Evolutionary conservation across 768 basidiomycete species (phyloP).

Genomic region (Royoungia palumana): DNA sequence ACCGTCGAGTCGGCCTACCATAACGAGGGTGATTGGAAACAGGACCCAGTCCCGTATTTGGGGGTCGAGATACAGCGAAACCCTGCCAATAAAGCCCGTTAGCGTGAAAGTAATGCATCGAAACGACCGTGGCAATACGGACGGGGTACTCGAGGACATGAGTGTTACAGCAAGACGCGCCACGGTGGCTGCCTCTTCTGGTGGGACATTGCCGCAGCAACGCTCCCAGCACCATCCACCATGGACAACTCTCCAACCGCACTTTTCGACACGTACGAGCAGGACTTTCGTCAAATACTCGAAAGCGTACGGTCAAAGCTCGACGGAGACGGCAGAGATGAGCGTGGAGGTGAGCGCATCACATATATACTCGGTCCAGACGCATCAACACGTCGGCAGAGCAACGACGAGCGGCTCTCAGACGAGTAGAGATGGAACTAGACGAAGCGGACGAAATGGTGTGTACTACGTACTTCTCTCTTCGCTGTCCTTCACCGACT

Average conservation of each 20-base stretch:
- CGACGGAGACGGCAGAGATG: slow-evolving; percentile 61
- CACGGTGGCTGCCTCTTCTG: slow-evolving; percentile 23
- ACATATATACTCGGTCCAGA: not conserved
- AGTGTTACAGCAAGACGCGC: slow-evolving; percentile 12
- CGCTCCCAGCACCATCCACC: slow-evolving; percentile 9
- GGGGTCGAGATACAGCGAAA: slow-evolving; percentile 80
- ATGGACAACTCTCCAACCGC: slow-evolving; percentile 86
- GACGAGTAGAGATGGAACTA: slow-evolving; percentile 89
- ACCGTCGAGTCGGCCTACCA: slow-evolving; percentile 53
- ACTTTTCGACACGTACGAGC: slow-evolving; percentile 89
- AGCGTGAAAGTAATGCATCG: slow-evolving; percentile 5
- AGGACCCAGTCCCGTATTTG: slow-evolving; percentile 94
- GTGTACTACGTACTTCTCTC: no score
- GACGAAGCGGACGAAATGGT: slow-evolving; percentile 99
- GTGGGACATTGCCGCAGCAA: slow-evolving; percentile 18
- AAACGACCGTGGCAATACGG: slow-evolving; percentile 10
- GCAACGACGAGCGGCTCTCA: slow-evolving; percentile 72
- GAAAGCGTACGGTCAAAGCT: slow-evolving; percentile 74
- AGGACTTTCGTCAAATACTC: slow-evolving; percentile 85
- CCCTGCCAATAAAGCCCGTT: slow-evolving; percentile 26
- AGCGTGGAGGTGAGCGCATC: slow-evolving; percentile 59
- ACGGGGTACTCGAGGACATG: slow-evolving; percentile 38
- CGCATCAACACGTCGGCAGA: slow-evolving; percentile 43
- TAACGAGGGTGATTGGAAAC: slow-evolving; percentile 95
- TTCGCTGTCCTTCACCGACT: not conserved